Evolutionary conservation across 148 eudicot species (phyloP).

Genomic region (Pharnaceum exiguum): DNA sequence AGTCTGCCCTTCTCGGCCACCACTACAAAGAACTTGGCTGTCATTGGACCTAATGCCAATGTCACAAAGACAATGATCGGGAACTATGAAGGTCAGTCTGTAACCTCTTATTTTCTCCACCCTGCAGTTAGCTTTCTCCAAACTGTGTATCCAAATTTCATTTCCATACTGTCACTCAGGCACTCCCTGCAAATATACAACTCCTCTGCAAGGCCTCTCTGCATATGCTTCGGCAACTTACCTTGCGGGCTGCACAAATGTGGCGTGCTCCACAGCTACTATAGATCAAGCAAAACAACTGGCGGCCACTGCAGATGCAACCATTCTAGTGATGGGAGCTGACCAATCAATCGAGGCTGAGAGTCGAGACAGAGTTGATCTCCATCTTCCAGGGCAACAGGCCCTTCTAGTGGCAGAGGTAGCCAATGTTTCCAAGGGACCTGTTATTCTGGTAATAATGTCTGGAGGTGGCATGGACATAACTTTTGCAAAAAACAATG

Average conservation of each 20-base stretch:
- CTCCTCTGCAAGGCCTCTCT: conserved; percentile 70
- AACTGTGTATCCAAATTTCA: background rate
- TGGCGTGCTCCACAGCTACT: conserved; percentile 47
- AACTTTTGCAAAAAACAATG: conserved; percentile 51
- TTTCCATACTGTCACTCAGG: conserved; percentile 36
- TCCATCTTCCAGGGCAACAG: conserved; percentile 71
- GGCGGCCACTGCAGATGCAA: conserved; percentile 61
- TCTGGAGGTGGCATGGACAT: conserved; percentile 80
- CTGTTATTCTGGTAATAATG: conserved; percentile 66
- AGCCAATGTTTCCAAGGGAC: conserved; percentile 61
- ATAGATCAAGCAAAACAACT: conserved; percentile 43
- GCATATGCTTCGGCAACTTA: conserved; percentile 43
- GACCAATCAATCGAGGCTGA: conserved; percentile 74
- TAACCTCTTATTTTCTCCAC: background rate
- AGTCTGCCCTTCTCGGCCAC: conserved; percentile 51
- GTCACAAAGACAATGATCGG: conserved; percentile 71
- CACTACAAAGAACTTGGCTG: conserved; percentile 55
- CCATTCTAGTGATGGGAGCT: conserved; percentile 54
- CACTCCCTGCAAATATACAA: conserved; percentile 59
- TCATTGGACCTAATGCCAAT: conserved; percentile 86
- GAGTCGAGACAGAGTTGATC: conserved; percentile 43
- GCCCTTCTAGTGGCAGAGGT: conserved; percentile 37
- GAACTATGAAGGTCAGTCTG: conserved; percentile 58
- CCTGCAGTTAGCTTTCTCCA: background rate
- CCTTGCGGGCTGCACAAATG: conserved; percentile 51